Percentiles rank a stretch among this genome's conserved stretches.
These are phyloP conservation scores for Fermentozyma sake DNA, from an alignment of 1,139 yeast genomes.

Conservation along the genomic window DNA sequence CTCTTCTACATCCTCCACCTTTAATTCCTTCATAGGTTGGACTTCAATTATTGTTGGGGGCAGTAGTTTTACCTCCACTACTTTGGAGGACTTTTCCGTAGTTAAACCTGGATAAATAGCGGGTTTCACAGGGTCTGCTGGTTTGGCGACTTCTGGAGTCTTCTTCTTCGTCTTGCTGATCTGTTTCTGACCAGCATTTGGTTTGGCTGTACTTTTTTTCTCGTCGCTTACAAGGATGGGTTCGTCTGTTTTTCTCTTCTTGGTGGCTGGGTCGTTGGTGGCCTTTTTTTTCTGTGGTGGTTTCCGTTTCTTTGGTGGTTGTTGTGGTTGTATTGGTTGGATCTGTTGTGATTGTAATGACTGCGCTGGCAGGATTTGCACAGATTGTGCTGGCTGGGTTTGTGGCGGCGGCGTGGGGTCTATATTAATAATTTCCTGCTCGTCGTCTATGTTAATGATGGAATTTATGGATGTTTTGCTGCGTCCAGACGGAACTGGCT, in stretches of 20 bases:
- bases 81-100: constrained; percentile 12
- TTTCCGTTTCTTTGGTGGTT: constrained; percentile 10
- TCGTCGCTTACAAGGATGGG: constrained; percentile 3
- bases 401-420: constrained; percentile 1
- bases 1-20: constrained; percentile 4
- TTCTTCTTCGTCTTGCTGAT: constrained; percentile 8
- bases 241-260: constrained; percentile 15
- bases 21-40: constrained; percentile 9
- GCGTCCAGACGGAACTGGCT: constrained; percentile 4
- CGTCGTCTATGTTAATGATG: constrained; percentile 34
- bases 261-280: constrained; percentile 8
- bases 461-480: constrained; percentile 36
- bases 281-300: constrained; percentile 12
- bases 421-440: constrained; percentile 9
- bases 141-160: constrained; percentile 10
- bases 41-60: constrained; percentile 15
- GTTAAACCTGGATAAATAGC: constrained; percentile 18
- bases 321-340: constrained; percentile 2
- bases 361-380: neutral
- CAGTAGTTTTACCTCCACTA: constrained; percentile 9
- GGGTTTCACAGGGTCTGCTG: constrained; percentile 13
- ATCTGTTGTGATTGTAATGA: no score
- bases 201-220: constrained; percentile 6
- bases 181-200: constrained; percentile 7
- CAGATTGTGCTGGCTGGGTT: neutral